Percentiles rank a stretch among this genome's conserved stretches.
These are phyloP conservation scores for Secale cereale DNA, from an alignment of 176 grass and related monocot species.

Conservation along the genomic window DNA sequence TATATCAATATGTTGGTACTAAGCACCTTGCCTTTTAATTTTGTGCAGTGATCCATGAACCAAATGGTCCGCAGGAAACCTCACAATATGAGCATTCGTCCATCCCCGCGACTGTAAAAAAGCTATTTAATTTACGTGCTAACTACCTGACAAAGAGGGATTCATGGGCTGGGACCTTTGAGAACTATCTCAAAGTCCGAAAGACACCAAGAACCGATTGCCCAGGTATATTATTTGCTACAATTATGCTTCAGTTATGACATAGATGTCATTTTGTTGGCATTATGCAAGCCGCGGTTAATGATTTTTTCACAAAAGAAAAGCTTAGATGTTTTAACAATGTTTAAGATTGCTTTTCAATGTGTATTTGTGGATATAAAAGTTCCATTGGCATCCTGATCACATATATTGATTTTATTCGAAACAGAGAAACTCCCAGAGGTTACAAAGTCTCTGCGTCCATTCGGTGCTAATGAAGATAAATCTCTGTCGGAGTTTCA, in stretches of 20 bases:
- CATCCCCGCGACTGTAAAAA: conserved; percentile 76
- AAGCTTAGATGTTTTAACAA: not conserved
- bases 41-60: conserved; percentile 76
- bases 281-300: not conserved
- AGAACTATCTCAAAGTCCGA: conserved; percentile 53
- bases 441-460: conserved; percentile 73
- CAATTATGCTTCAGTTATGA: too few species aligned
- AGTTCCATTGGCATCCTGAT: not conserved
- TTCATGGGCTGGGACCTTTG: conserved; percentile 84
- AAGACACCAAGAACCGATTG: conserved; percentile 82
- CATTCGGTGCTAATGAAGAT: conserved; percentile 86
- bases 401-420: not conserved
- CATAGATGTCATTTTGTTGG: not conserved
- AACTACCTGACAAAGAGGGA: conserved; percentile 96
- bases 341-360: not conserved
- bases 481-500: conserved; percentile 83
- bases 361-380: not conserved
- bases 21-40: conserved; percentile 21
- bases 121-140: conserved; percentile 83
- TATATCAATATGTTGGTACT: not conserved
- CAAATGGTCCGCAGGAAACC: conserved; percentile 45
- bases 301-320: not conserved
- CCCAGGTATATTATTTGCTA: too few species aligned
- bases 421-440: conserved; percentile 92
- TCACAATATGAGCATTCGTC: conserved; percentile 94